These are phyloP conservation scores for Phoma sp. DNA, from an alignment of 2,329 filamentous ascomycete genomes.

Conservation along the genomic window DNA sequence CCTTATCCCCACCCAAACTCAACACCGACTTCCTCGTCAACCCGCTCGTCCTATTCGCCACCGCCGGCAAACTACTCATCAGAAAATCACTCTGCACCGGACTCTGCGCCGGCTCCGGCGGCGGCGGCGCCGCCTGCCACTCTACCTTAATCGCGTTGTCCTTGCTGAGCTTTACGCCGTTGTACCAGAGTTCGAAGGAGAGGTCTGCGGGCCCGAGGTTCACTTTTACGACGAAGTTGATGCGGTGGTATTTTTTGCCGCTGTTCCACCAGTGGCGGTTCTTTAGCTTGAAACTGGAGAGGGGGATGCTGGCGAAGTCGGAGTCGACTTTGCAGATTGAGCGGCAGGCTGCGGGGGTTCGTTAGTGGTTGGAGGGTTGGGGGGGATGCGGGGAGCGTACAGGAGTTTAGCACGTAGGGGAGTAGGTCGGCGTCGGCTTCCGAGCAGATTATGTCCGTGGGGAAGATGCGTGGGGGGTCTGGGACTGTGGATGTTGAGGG, in stretches of 20 bases:
- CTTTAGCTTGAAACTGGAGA: slow-evolving; percentile 22
- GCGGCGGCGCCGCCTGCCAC: slow-evolving; percentile 33
- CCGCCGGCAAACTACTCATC: slow-evolving; percentile 8
- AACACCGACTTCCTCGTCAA: slow-evolving; percentile 5
- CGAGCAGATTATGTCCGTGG: slow-evolving; percentile 27
- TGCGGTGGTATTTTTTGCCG: slow-evolving; percentile 29
- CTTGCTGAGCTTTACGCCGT: slow-evolving; percentile 43
- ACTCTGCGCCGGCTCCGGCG: slow-evolving; percentile 9
- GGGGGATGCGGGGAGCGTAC: not conserved
- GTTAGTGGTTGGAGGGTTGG: not conserved
- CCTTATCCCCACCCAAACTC: not conserved
- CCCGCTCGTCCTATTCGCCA: not conserved
- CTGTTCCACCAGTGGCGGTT: slow-evolving; percentile 24
- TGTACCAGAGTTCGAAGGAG: slow-evolving; percentile 49
- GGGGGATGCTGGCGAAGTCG: slow-evolving; percentile 2
- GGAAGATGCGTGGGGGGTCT: slow-evolving; percentile 22
- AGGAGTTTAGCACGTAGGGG: slow-evolving; percentile 4
- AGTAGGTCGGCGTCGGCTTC: slow-evolving; percentile 21
- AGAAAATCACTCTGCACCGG: slow-evolving; percentile 4
- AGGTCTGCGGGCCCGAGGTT: slow-evolving; percentile 49
- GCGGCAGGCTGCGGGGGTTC: slow-evolving; percentile 26
- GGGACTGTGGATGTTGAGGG: too few species aligned
- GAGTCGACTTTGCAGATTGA: slow-evolving; percentile 45
- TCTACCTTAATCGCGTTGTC: slow-evolving; percentile 47
- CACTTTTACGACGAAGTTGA: slow-evolving; percentile 48